Evolutionary conservation across 441 rosid genomes (phyloP).

Genomic region (Adansonia gregorii): DNA sequence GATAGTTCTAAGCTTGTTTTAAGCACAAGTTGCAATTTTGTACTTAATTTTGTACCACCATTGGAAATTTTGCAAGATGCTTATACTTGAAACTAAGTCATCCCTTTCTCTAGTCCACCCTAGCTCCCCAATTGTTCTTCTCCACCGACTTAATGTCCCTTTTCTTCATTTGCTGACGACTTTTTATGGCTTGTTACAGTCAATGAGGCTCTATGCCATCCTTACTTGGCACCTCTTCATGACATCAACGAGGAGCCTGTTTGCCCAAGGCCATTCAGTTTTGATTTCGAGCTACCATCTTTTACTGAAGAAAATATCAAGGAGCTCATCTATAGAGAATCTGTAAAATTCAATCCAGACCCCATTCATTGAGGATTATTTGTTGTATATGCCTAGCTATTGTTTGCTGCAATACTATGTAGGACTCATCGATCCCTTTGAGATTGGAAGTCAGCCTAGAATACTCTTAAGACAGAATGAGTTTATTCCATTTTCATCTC

Average conservation of each 20-base stretch:
- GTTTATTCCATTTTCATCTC: constrained; percentile 17
- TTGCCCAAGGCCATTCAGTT: constrained; percentile 78
- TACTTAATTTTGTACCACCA: neutral
- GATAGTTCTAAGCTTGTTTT: neutral
- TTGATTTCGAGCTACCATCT: constrained; percentile 90
- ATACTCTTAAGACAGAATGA: constrained; percentile 15
- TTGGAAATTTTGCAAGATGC: neutral
- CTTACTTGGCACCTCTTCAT: constrained; percentile 83
- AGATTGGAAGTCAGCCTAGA: neutral
- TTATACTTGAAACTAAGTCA: neutral
- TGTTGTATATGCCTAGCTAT: constrained; percentile 25
- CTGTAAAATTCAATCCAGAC: constrained; percentile 81
- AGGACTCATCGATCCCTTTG: constrained; percentile 26
- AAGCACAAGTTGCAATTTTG: neutral
- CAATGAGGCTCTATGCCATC: constrained; percentile 82
- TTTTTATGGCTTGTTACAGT: constrained; percentile 47
- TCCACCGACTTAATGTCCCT: neutral
- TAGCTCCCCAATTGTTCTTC: neutral
- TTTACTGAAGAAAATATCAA: constrained; percentile 89
- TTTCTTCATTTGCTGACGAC: neutral
- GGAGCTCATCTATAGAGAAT: constrained; percentile 88
- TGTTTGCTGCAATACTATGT: constrained; percentile 22
- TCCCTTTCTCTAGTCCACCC: neutral
- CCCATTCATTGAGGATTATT: constrained; percentile 42
- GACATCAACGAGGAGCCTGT: constrained; percentile 91